These are phyloP conservation scores for Sporothrix inflata DNA, from an alignment of 2,329 filamentous ascomycete genomes.

Conservation along the genomic window DNA sequence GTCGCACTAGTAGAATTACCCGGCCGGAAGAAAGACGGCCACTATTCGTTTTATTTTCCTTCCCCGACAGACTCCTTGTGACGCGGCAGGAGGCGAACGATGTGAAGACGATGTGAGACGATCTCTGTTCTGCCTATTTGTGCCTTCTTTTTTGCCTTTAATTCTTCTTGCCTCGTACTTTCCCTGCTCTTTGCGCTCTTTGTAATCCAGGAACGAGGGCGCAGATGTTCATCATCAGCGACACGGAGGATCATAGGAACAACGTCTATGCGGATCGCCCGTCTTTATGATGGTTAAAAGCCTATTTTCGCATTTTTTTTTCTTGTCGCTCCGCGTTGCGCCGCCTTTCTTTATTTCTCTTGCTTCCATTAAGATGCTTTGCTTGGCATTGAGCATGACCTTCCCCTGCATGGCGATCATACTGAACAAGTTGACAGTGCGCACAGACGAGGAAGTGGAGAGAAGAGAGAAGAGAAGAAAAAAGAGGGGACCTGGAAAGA, in stretches of 20 bases:
- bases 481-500: background rate
- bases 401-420: slow-evolving; percentile 27
- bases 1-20: slow-evolving; percentile 21
- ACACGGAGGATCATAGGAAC: background rate
- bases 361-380: background rate
- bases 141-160: background rate
- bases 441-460: slow-evolving; percentile 1
- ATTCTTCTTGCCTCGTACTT: background rate
- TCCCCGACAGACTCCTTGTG: background rate
- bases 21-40: slow-evolving; percentile 8
- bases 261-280: background rate
- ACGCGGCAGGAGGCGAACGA: slow-evolving; percentile 3
- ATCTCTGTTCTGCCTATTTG: slow-evolving; percentile 9
- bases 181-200: background rate
- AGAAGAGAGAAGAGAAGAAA: background rate
- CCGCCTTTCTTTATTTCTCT: background rate
- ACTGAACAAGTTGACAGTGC: background rate
- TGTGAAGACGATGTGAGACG: slow-evolving; percentile 21
- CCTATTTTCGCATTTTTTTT: slow-evolving; percentile 7
- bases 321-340: background rate
- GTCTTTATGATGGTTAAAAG: background rate
- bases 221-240: background rate
- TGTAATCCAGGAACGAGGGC: slow-evolving; percentile 9
- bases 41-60: background rate
- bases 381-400: slow-evolving; percentile 24